These are phyloP conservation scores for Penicillium salamii DNA, from an alignment of 495 filamentous ascomycete genomes.

Conservation along the genomic window DNA sequence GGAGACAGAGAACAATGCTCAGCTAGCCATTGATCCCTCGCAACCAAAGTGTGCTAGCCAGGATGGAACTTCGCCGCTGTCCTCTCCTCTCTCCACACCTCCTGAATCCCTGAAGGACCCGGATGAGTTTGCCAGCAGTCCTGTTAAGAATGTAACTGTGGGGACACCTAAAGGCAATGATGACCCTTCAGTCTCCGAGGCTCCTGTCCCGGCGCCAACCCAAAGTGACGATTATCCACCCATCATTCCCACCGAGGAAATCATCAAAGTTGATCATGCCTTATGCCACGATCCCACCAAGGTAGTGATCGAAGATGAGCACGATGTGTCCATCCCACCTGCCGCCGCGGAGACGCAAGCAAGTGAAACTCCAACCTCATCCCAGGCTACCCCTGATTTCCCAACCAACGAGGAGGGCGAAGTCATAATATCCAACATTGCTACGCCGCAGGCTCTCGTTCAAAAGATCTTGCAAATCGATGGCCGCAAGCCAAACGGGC, in stretches of 20 bases:
- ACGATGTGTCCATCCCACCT: not conserved
- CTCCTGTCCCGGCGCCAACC: not conserved
- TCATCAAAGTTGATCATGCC: not conserved
- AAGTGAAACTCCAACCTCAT: not conserved
- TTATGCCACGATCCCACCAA: not conserved
- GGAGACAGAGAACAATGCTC: not conserved
- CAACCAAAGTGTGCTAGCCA: not conserved
- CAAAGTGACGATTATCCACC: not conserved
- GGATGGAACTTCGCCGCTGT: not conserved
- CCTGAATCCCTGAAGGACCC: not conserved
- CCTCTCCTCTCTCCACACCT: not conserved
- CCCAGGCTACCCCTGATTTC: not conserved
- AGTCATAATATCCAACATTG: slow-evolving; percentile 33
- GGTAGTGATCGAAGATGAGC: not conserved
- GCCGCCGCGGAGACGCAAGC: not conserved
- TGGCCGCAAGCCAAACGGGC: slow-evolving; percentile 25
- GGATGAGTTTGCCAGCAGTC: not conserved
- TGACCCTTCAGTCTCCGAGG: not conserved
- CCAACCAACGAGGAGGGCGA: slow-evolving; percentile 14
- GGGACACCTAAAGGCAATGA: not conserved
- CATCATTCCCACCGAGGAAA: not conserved
- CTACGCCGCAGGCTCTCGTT: slow-evolving; percentile 28
- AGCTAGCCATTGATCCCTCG: not conserved
- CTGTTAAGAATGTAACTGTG: not conserved
- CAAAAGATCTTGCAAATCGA: slow-evolving; percentile 43